A percentile compares a stretch with the other conserved stretches of the same genome.
Conservation (phyloP, 306 rosid genomes). For the Begonia fuchsioides region DNA sequence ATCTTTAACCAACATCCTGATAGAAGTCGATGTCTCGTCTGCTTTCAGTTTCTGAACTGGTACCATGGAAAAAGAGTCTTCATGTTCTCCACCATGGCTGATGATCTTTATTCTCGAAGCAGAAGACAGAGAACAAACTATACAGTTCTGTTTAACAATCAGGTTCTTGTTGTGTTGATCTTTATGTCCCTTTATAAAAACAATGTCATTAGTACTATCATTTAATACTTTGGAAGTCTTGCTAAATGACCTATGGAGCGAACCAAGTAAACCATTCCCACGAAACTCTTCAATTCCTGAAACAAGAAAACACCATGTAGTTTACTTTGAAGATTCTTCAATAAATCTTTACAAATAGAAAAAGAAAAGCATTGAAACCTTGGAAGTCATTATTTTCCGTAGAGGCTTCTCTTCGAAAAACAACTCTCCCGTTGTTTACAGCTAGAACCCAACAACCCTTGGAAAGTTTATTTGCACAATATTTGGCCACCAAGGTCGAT, state of each 20-base stretch:
- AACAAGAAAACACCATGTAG: slow-evolving; percentile 5
- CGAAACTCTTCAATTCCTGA: slow-evolving; percentile 34
- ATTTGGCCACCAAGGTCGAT: slow-evolving; percentile 68
- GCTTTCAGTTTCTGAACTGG: slow-evolving; percentile 25
- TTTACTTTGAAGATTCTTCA: slow-evolving; percentile 8
- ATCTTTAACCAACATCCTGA: slow-evolving; percentile 24
- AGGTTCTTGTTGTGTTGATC: slow-evolving; percentile 14
- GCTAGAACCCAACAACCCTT: slow-evolving; percentile 58
- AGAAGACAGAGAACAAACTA: slow-evolving; percentile 29
- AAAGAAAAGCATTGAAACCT: slow-evolving; percentile 28
- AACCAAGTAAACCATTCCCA: slow-evolving; percentile 28
- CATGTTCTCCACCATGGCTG: slow-evolving; percentile 15
- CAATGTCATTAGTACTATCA: slow-evolving; percentile 15
- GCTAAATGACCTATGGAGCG: slow-evolving; percentile 22
- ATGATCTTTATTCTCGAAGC: slow-evolving; percentile 26
- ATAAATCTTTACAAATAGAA: neutral
- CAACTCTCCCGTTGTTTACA: slow-evolving; percentile 69
- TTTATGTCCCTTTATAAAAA: slow-evolving; percentile 8
- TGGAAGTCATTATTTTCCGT: slow-evolving; percentile 15
- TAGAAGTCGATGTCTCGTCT: slow-evolving; percentile 18
- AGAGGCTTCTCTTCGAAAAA: slow-evolving; percentile 43
- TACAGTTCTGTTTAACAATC: slow-evolving; percentile 24
- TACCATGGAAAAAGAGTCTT: slow-evolving; percentile 57
- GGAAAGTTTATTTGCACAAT: slow-evolving; percentile 67
- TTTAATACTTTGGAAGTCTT: slow-evolving; percentile 33